Percentiles rank a stretch among this genome's conserved stretches.
Conservation (phyloP, 306 rosid species). For the Glycine latifolia region DNA sequence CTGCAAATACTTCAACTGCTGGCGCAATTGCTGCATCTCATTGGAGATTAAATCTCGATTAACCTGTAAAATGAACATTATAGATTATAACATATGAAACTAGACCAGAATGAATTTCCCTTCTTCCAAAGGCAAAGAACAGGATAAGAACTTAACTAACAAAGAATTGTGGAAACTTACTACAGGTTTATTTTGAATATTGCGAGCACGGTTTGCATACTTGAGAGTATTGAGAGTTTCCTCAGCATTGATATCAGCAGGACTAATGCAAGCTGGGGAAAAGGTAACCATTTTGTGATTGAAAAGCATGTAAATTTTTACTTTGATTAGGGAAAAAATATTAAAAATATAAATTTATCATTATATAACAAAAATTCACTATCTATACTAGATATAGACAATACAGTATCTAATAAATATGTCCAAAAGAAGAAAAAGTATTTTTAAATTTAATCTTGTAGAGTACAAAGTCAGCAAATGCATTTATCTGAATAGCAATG, state of each 20-base stretch:
- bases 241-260: conserved; percentile 85
- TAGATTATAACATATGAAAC: conserved; percentile 41
- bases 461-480: conserved; percentile 22
- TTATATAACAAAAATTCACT: neutral
- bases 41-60: conserved; percentile 79
- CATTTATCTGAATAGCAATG: conserved; percentile 31
- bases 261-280: conserved; percentile 82
- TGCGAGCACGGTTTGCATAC: conserved; percentile 93
- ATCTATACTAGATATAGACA: conserved; percentile 2
- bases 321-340: conserved; percentile 24
- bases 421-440: neutral
- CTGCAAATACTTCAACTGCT: conserved; percentile 76
- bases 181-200: conserved; percentile 87
- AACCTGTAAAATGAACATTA: conserved; percentile 56
- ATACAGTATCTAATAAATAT: conserved; percentile 33
- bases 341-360: conserved; percentile 18
- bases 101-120: conserved; percentile 27
- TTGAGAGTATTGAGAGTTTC: conserved; percentile 87
- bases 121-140: conserved; percentile 34
- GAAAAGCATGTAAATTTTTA: conserved; percentile 43
- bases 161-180: conserved; percentile 60
- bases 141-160: conserved; percentile 28
- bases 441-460: neutral
- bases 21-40: conserved; percentile 88
- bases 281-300: conserved; percentile 42